Evolutionary conservation across 352 stramenopile genomes (phyloP).

Genomic region (Thraustochytrium striatum): DNA sequence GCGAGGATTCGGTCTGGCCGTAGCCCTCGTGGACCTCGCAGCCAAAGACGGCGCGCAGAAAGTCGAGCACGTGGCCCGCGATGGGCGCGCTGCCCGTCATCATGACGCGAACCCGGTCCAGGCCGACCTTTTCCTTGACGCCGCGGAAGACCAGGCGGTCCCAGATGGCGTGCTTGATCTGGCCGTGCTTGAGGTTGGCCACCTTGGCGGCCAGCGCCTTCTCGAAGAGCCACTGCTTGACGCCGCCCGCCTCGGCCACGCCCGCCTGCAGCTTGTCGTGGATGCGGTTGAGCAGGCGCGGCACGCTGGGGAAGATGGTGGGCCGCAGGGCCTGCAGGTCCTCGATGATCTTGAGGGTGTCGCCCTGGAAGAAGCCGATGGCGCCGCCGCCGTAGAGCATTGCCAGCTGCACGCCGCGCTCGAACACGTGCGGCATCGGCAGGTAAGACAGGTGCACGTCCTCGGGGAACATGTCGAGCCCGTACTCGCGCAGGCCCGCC

Average conservation of each 20-base stretch:
- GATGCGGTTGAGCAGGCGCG: conserved; percentile 90
- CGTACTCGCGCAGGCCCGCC: conserved; percentile 48
- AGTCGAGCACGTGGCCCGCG: conserved; percentile 82
- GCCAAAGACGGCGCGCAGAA: conserved; percentile 85
- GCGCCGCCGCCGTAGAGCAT: conserved; percentile 68
- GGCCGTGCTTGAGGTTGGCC: conserved; percentile 3
- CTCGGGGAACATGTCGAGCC: conserved; percentile 54
- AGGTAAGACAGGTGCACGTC: conserved; percentile 91
- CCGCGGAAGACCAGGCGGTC: conserved; percentile 92
- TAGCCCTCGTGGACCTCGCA: conserved; percentile 86
- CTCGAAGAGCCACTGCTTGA: conserved; percentile 54
- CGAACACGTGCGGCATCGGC: conserved; percentile 93
- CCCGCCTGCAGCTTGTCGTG: conserved; percentile 84
- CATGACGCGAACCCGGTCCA: conserved; percentile 80
- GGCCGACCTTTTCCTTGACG: conserved; percentile 83
- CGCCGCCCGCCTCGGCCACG: conserved; percentile 54
- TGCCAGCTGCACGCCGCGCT: conserved; percentile 74
- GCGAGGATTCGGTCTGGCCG: conserved; percentile 87
- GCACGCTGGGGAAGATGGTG: conserved; percentile 84
- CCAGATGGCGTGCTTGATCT: conserved; percentile 71
- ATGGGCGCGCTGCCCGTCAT: conserved; percentile 87
- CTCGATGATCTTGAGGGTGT: conserved; percentile 81
- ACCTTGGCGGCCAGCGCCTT: conserved; percentile 51
- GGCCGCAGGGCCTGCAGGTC: conserved; percentile 82
- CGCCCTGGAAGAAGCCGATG: conserved; percentile 85